Conservation (phyloP, 805 yeast genomes). For the Lipomyces lipofer region DNA sequence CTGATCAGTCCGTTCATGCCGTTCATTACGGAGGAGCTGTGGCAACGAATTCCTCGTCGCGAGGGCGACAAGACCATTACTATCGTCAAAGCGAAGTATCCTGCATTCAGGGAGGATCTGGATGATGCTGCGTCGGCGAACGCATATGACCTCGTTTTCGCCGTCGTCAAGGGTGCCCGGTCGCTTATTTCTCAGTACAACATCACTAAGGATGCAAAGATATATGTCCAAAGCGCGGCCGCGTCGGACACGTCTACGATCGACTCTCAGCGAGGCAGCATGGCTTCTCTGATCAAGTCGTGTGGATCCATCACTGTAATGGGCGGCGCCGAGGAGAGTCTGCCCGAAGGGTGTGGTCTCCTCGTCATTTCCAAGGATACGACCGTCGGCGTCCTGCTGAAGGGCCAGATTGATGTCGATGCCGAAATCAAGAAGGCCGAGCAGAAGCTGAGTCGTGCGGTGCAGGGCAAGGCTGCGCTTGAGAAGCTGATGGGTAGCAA, state of each 20-base stretch:
- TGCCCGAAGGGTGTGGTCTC: slow-evolving; percentile 90
- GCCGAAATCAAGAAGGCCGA: slow-evolving; percentile 82
- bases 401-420: slow-evolving; percentile 92
- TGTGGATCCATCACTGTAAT: slow-evolving; percentile 19
- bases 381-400: slow-evolving; percentile 85
- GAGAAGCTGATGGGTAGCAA: slow-evolving; percentile 67
- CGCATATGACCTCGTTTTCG: slow-evolving; percentile 82
- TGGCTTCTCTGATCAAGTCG: slow-evolving; percentile 79
- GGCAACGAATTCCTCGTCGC: slow-evolving; percentile 97
- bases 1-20: slow-evolving; percentile 99
- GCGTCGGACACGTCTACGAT: slow-evolving; percentile 54
- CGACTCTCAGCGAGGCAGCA: slow-evolving; percentile 74
- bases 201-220: slow-evolving; percentile 83
- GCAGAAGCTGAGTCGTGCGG: slow-evolving; percentile 69
- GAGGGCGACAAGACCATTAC: slow-evolving; percentile 66
- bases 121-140: slow-evolving; percentile 64
- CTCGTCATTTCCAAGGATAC: slow-evolving; percentile 77
- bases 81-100: slow-evolving; percentile 79
- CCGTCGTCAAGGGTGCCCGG: slow-evolving; percentile 86
- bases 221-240: slow-evolving; percentile 71
- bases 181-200: slow-evolving; percentile 88
- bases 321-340: slow-evolving; percentile 44
- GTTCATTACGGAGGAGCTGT: slow-evolving; percentile 93
- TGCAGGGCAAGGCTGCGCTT: slow-evolving; percentile 59
- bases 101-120: slow-evolving; percentile 60